Evolutionary conservation across 768 basidiomycete genomes (phyloP), one percentile per base, ranked within the genome.

Genomic region (Fomitopsis serialis): DNA sequence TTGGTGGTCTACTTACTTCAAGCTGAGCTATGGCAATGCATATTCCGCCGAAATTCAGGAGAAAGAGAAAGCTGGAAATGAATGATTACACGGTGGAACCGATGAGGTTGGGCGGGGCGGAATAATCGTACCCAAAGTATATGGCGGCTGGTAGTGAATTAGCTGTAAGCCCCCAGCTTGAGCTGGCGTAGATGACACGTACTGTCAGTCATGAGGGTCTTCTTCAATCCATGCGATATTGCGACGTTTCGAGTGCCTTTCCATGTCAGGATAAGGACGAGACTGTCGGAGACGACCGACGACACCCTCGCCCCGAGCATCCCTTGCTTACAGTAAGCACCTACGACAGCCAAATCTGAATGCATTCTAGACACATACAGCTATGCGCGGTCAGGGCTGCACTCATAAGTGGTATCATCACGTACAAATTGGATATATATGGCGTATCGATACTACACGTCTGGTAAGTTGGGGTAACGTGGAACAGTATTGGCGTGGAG

Each of bases 201-300:
- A 51, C 50, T 43, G 24, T 51, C 42, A 7, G 11, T 25, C 15
- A 42, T 10, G 6, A 51, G 50, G 37, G 37, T 40, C 37, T 40
- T 19, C 13, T 40, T 15, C 13, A 19, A 17, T 32, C 11, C 11
- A 11, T 32, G 29, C 29, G 11, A 6, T 11, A 5, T 11, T 32
- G 11, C 29, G 11, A 32, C n/a, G 11, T 32, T 32, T 32, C 48
- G 54, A 17, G 54, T 55, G 47, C 54, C 55, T 10, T 46, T 9
- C 56, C 56, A 60, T 15, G 59, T 60, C 23, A 60, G 43, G 2
- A 46, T 34, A 21, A 58, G 48, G 2, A 60, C 59, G 25, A 60
- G 27, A 1, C 51, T 54, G 42, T 60, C 59, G 1, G 52, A 55
- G 9, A 57, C 21, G 17, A 60, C 53, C 10, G 59, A 45, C 32